Base-by-base conservation (phyloP, 306 rosid genomes). In the Prunus campanulata region DNA sequence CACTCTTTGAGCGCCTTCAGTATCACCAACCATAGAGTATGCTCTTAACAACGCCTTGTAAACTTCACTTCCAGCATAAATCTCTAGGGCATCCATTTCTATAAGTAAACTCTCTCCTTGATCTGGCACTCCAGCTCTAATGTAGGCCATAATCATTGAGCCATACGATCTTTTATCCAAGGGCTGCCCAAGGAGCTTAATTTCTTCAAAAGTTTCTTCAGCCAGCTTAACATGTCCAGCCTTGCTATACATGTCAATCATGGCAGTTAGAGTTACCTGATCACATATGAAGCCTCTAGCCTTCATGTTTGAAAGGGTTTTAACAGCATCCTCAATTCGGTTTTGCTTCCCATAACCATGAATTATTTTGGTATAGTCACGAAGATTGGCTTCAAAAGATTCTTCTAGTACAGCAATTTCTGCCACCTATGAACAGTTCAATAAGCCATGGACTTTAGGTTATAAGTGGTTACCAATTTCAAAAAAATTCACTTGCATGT, bases 1-100 rank as follows among this genome's bases (percentile, higher is more conserved):
- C 56, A 88, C 89, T 83, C 93, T 92, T 62, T 94, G 93, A 0
- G 97, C 92, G 74, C 97, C 97, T 79, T 85, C 90, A 0, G 90
- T 77, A 18, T 94, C 85, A 19, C 96, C 92, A 4, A 16, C 39
- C 88, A 77, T 76, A 9, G 98, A 90, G 78, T 90, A 90, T 51
- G 90, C 88, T 85, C 97, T 86, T 66, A 94, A 85, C 79, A 92
- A 82, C 71, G 98, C 98, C 83, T 94, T 94, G 87, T 89, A 94
- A 70, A 92, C 85, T 82, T 94, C 97, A 30, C 92, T 89, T 57
- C 95, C 97, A 1, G 93, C 95, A 8, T 71, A 82, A 72, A 90
- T 84, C 76, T 92, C 95, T 71, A 80, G 89, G 20, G 73, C 86
- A 20, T 90, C 93, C 97, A 92, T 92, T 87, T 94, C 95, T 74